Conservation (phyloP, 768 basidiomycete species). For the Lactarius akahatsu region DNA sequence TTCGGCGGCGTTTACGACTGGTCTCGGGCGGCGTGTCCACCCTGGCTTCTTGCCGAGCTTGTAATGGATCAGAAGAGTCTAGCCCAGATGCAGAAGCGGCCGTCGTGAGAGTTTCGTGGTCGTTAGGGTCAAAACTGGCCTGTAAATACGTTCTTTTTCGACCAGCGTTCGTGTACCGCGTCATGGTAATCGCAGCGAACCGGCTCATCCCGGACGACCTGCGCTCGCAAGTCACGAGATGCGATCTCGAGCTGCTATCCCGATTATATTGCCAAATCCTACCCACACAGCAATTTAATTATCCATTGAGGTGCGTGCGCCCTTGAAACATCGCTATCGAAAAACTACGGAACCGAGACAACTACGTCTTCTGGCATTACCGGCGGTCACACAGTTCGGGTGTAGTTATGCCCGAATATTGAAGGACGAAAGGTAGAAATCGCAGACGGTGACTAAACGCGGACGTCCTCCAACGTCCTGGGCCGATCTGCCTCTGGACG, state of each 20-base stretch:
- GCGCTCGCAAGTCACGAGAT: background rate
- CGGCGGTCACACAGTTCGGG: background rate
- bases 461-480: conserved; percentile 11
- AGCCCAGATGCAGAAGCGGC: conserved; percentile 23
- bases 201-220: background rate
- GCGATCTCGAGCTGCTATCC: background rate
- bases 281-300: background rate
- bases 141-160: conserved; percentile 70
- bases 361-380: background rate
- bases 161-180: conserved; percentile 72
- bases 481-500: conserved; percentile 20
- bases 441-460: background rate
- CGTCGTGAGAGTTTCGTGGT: conserved; percentile 26
- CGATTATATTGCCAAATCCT: too few species aligned
- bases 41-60: conserved; percentile 16
- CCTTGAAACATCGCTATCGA: background rate
- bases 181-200: conserved; percentile 46
- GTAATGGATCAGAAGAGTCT: conserved; percentile 9
- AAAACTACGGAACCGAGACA: background rate
- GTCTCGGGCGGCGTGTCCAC: conserved; percentile 45
- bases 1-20: conserved; percentile 57
- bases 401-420: background rate
- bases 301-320: background rate
- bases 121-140: conserved; percentile 48
- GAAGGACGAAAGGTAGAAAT: background rate